These are phyloP conservation scores for Flaveria sonorensis DNA, from an alignment of 129 eudicot species.

Conservation along the genomic window DNA sequence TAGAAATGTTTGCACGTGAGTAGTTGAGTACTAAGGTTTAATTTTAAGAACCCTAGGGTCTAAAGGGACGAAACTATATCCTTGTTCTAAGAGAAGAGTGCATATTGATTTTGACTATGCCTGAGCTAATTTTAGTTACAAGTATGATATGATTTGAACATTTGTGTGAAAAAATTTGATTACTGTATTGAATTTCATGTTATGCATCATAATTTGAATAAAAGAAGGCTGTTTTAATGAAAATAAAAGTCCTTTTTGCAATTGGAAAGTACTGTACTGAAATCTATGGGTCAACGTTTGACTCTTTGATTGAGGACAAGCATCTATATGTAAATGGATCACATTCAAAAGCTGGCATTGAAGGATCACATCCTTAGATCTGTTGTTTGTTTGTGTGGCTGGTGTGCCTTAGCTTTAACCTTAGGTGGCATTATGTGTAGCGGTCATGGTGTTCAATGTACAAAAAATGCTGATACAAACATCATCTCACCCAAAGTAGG, in stretches of 20 bases:
- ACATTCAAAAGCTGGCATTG: neutral
- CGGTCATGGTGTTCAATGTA: neutral
- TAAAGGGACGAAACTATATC: neutral
- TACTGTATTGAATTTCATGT: neutral
- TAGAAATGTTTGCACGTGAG: neutral
- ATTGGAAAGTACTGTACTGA: constrained; percentile 8
- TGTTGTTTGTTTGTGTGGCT: neutral
- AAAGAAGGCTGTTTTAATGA: neutral
- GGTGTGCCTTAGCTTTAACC: neutral
- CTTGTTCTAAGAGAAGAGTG: neutral
- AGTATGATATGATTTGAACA: neutral
- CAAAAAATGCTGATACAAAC: neutral
- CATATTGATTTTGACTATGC: neutral
- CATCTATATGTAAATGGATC: neutral
- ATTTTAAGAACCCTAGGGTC: neutral
- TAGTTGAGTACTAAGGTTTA: constrained; percentile 9
- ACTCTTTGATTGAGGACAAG: neutral
- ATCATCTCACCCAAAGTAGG: neutral
- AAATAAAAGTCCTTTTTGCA: neutral
- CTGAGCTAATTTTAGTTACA: constrained; percentile 1
- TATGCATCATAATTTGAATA: neutral
- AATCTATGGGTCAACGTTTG: neutral
- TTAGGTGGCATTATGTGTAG: neutral
- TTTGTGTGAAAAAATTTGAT: neutral
- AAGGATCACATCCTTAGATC: neutral